Base-by-base conservation (phyloP, 768 basidiomycete species). In the Mycena belliarum region DNA sequence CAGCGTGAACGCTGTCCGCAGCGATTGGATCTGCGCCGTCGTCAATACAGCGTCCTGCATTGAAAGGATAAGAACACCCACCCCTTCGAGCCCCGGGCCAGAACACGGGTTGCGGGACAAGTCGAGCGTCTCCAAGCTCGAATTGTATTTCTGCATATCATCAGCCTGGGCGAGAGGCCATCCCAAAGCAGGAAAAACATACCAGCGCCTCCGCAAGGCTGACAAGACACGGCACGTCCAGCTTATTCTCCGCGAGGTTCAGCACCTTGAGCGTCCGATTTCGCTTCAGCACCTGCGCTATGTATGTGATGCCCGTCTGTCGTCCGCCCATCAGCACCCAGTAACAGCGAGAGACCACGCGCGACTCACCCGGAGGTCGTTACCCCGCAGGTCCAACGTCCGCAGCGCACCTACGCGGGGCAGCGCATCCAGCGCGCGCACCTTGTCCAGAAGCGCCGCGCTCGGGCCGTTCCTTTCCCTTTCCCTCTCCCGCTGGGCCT, bases 231-330 rank as follows among this genome's bases (percentile, higher is more conserved):
- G 81, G 75, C 1, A 91, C 82, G 55, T 96, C 96, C 6, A 99
- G 82, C 70, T 90, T 93, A 71, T 98, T 98, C 70, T 98, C 96
- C 66, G 91, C 89, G 49, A 98, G 74, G 70, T 98, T 98, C 24
- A 98, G 79, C 6, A 98, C 88, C 72, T 96, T 97, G 42, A 98
- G 77, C 4, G 96, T 98, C 42, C 95, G 79, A 72, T 99, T 98
- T 35, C 96, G 87, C 69, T 98, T 98, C 61, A 98, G 77, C 0
- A 98, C 96, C 72, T 98, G 95, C 0, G 95, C 89, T 46, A 98
- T 84, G 67, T 97, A 98, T 0, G 83, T 84, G 33, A 98, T 88
- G 0, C 96, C 95, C 41, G 72, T 82, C 80, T 82, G 45, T 33
- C 18, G 6, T 35, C 33, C 4, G 5, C 37, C 18, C 37, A n/a